Percentiles rank a stretch among this genome's conserved stretches.
Evolutionary conservation across 2,329 filamentous ascomycete genomes (phyloP).

Genomic region (Fusarium sp.): DNA sequence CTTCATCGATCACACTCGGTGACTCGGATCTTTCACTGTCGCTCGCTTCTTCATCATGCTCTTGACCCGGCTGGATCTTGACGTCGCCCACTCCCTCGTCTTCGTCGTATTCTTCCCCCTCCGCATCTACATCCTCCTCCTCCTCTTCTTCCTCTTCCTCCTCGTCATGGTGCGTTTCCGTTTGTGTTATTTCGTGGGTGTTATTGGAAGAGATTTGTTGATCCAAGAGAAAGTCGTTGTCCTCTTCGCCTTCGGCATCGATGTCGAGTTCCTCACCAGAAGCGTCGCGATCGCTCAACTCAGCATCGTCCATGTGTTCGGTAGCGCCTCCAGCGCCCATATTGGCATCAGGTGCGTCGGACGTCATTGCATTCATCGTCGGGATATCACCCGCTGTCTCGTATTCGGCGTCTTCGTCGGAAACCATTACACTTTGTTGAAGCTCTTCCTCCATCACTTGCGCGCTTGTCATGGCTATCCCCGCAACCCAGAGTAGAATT

Average conservation of each 20-base stretch:
- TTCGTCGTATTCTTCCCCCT: constrained; percentile 55
- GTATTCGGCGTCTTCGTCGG: constrained; percentile 63
- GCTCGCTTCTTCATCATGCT: constrained; percentile 62
- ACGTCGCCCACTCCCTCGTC: constrained; percentile 69
- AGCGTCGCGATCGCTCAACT: constrained; percentile 54
- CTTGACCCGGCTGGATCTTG: constrained; percentile 65
- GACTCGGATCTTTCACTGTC: constrained; percentile 62
- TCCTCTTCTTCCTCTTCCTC: constrained; percentile 49
- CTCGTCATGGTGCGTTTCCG: constrained; percentile 48
- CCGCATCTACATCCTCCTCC: constrained; percentile 48
- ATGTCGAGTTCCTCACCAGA: constrained; percentile 58
- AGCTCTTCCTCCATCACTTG: constrained; percentile 69
- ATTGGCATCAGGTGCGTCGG: constrained; percentile 1
- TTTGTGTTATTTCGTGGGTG: constrained; percentile 47
- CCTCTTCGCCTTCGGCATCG: constrained; percentile 58
- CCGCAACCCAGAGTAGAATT: constrained; percentile 40
- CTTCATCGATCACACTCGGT: constrained; percentile 64
- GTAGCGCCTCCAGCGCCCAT: neutral
- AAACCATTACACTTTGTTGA: constrained; percentile 66
- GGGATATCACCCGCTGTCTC: constrained; percentile 48
- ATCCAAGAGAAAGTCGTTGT: constrained; percentile 49
- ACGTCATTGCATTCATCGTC: constrained; percentile 37
- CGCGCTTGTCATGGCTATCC: constrained; percentile 60
- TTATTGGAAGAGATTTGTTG: constrained; percentile 43
- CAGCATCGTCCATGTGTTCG: constrained; percentile 50